phyloP scores from a whole-genome alignment of 148 eudicot genomes.

The Spergularia bocconei region DNA sequence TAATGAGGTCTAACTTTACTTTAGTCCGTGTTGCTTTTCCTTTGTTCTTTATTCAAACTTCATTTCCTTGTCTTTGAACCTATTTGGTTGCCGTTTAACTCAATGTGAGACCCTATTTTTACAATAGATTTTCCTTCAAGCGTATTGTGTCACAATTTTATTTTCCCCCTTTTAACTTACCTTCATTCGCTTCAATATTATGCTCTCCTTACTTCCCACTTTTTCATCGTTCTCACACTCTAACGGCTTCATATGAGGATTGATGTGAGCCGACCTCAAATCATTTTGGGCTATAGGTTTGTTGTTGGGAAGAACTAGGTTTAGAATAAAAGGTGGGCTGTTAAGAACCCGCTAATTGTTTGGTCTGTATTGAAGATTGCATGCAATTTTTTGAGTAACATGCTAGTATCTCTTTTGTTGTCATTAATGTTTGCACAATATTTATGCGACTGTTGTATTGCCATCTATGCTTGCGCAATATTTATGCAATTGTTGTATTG shows the following conservation, averaged over 20 bases:
- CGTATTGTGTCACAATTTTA: no score
- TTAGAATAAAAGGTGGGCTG: background rate
- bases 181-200: no score
- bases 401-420: background rate
- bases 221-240: no score
- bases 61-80: no score
- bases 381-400: background rate
- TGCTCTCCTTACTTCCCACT: no score
- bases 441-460: background rate
- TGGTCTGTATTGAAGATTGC: constrained; percentile 1
- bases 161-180: no score
- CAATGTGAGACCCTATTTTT: no score
- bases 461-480: background rate
- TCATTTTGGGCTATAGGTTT: background rate
- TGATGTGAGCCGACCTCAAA: background rate
- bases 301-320: background rate
- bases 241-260: background rate
- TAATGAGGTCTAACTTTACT: no score
- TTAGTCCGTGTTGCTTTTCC: no score
- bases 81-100: no score
- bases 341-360: background rate
- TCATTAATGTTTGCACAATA: background rate
- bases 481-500: background rate
- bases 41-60: no score
- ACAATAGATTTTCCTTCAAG: no score